Percentiles rank a stretch among this genome's conserved stretches.
Conservation (phyloP, 345 rosid genomes). For the Viola odorata region DNA sequence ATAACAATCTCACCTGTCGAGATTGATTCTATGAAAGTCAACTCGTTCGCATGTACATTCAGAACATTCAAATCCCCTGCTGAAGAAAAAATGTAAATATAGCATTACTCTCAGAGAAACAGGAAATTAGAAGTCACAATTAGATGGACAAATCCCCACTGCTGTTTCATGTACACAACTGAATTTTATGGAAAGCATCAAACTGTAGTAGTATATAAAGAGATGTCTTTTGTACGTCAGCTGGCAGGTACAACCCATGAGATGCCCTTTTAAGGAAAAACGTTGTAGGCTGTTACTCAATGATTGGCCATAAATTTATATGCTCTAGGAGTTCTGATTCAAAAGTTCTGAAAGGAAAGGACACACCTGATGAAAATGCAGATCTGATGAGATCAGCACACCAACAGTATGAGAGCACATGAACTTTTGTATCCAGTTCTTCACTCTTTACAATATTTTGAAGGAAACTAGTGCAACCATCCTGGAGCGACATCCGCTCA, state of each 20-base stretch:
- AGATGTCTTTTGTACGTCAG: too few relatives aligned
- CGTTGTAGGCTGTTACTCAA: too few relatives aligned
- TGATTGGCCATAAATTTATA: too few relatives aligned
- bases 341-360: not conserved
- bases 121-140: too few relatives aligned
- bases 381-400: conserved; percentile 84
- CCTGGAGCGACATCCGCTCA: conserved; percentile 73
- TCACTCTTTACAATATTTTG: conserved; percentile 51
- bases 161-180: too few relatives aligned
- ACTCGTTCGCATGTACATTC: conserved; percentile 77
- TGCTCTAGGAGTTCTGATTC: too few relatives aligned
- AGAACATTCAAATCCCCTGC: conserved; percentile 60
- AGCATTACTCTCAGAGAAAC: too few relatives aligned
- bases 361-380: conserved; percentile 65
- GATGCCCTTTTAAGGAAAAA: too few relatives aligned
- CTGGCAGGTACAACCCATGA: too few relatives aligned
- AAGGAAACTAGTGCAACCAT: conserved; percentile 77
- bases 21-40: conserved; percentile 50
- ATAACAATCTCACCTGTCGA: conserved; percentile 72
- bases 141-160: too few relatives aligned
- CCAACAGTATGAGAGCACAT: conserved; percentile 94
- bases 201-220: too few relatives aligned
- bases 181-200: too few relatives aligned
- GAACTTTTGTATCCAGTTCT: conserved; percentile 47
- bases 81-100: not conserved